These are phyloP conservation scores for Aspergillus sp. DNA, from an alignment of 2,329 filamentous ascomycete genomes.

Conservation along the genomic window DNA sequence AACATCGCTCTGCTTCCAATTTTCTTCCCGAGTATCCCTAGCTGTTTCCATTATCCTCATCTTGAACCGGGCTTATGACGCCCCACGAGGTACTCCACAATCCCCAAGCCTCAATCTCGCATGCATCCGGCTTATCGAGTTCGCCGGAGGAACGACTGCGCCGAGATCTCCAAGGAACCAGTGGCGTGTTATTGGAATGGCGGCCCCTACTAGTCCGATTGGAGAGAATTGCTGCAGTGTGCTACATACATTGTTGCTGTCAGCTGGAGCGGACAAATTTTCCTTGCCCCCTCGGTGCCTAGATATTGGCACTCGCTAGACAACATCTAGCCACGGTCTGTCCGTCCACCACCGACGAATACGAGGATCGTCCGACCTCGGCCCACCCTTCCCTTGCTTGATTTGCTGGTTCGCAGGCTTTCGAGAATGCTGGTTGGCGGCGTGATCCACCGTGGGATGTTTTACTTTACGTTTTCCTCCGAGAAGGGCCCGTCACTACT, in stretches of 20 bases:
- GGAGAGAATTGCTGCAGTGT: too few relatives aligned
- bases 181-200: not conserved
- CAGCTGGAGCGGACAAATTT: not conserved
- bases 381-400: not conserved
- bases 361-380: not conserved
- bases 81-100: not conserved
- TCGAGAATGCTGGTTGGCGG: not conserved
- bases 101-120: not conserved
- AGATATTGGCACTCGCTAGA: not conserved
- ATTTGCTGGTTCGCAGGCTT: not conserved
- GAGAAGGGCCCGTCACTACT: not conserved
- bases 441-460: not conserved
- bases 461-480: not conserved
- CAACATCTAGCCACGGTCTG: not conserved
- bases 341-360: not conserved
- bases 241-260: not conserved
- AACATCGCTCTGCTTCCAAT: too few relatives aligned
- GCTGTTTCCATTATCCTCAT: too few relatives aligned
- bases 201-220: too few relatives aligned
- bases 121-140: not conserved
- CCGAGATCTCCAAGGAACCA: not conserved
- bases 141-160: not conserved
- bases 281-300: not conserved
- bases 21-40: too few relatives aligned
- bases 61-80: too few relatives aligned